Conservation (phyloP, 768 basidiomycete genomes). For the Tulasnella sp. region DNA sequence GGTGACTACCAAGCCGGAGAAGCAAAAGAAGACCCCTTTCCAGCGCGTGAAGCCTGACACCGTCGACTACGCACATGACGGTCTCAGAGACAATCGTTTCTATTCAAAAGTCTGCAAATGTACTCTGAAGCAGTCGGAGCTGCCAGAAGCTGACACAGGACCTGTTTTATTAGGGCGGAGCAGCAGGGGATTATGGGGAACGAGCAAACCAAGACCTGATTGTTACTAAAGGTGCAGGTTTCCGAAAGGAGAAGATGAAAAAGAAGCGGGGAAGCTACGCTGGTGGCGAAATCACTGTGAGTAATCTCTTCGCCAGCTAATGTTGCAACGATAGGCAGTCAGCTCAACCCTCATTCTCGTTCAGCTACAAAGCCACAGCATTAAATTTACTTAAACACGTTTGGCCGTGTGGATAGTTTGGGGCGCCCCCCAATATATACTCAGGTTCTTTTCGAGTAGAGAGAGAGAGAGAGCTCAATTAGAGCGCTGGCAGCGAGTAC, state of each 20-base stretch:
- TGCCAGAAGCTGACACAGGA: conserved; percentile 7
- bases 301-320: conserved; percentile 19
- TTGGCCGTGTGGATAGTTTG: not conserved
- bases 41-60: conserved; percentile 61
- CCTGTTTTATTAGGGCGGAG: conserved; percentile 39
- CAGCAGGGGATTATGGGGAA: conserved; percentile 73
- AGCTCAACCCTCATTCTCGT: not conserved
- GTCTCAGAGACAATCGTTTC: conserved; percentile 64
- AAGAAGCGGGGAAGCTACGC: conserved; percentile 93
- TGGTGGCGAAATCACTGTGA: conserved; percentile 89
- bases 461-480: no score
- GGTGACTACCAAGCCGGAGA: conserved; percentile 28
- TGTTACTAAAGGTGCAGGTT: conserved; percentile 87
- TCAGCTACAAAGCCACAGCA: conserved; percentile 74
- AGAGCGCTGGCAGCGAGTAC: no score
- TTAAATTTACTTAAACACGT: conserved; percentile 50
- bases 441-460: no score
- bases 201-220: conserved; percentile 78
- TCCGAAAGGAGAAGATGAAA: conserved; percentile 99
- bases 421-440: no score
- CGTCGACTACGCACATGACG: conserved; percentile 37
- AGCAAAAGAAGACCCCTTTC: conserved; percentile 53
- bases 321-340: not conserved
- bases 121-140: not conserved
- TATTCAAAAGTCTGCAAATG: conserved; percentile 51